Evolutionary conservation across 257 asterid species (phyloP), one percentile per base, ranked within the genome.

Genomic region (Scutellaria galericulata): DNA sequence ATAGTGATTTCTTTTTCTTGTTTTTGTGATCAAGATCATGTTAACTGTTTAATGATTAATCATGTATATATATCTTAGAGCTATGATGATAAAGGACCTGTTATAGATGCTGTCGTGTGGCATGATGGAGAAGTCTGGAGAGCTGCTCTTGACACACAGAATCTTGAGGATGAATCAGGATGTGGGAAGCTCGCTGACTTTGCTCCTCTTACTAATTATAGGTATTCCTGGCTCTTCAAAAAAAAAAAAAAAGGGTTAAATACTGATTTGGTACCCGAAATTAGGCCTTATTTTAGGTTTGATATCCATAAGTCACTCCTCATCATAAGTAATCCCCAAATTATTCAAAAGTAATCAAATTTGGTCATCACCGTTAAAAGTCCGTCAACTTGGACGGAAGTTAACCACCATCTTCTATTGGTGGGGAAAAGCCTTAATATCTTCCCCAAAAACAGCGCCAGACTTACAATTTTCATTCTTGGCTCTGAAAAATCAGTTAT

Each of bases 101-200:
- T 87, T 39, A 83, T 94, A 76, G 99, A 94, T 87, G 99, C 97
- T 76, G 99, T 94, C 52, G 98, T 91, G 56, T 94, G 99, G 99
- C 90, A 94, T 70, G 99, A 94, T 70, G 99, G 99, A 70, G 93
- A 88, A 71, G 77, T 86, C 72, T 94, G 98, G 98, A 88, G 99
- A 80, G 98, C 92, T 79, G 98, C 98, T 76, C 91, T 94, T 78
- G 99, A 94, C 84, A 90, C 99, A 11, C 92, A 87, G 75, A 84
- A 86, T 83, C 93, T 94, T 79, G 96, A 90, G 79, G 93, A 86
- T 79, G 91, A 87, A 64, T 70, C 96, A 60, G 92, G 86, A 80
- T 82, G 86, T 22, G 99, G 99, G 72, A 83, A 82, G 76, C 98
- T 94, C 48, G 90, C 97, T 37, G 90, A 85, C 67, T 94, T 91